Conservation (phyloP, 345 rosid species). For the Gynandropsis gynandra region DNA sequence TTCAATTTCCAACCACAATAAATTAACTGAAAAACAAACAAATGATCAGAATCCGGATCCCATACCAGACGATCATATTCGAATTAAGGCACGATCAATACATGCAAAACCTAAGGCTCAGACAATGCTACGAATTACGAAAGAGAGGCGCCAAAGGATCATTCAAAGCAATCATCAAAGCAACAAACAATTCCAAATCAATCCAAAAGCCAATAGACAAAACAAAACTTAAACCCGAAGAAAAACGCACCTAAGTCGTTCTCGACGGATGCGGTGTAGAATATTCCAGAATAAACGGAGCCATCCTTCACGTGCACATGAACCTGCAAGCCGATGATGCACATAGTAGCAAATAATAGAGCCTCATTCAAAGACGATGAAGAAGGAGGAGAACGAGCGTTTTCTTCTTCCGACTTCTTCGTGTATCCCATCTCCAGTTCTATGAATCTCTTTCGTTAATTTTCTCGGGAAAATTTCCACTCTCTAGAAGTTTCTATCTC, state of each 20-base stretch:
- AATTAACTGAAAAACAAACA: slow-evolving; percentile 4
- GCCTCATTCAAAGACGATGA: slow-evolving; percentile 40
- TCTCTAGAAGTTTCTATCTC: no score
- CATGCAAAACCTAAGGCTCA: neutral
- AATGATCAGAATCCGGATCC: slow-evolving; percentile 16
- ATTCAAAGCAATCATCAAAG: neutral
- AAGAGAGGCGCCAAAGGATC: neutral
- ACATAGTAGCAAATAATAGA: slow-evolving; percentile 58
- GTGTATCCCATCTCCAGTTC: slow-evolving; percentile 35
- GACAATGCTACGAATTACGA: neutral
- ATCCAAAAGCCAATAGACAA: slow-evolving; percentile 1
- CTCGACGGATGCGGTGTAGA: slow-evolving; percentile 71
- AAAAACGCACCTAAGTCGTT: slow-evolving; percentile 42
- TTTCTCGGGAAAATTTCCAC: no score
- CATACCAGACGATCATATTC: slow-evolving; percentile 18
- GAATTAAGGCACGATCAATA: neutral
- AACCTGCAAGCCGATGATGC: slow-evolving; percentile 68
- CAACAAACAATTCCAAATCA: neutral
- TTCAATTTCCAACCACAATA: neutral
- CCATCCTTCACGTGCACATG: slow-evolving; percentile 80
- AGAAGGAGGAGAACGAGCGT: neutral
- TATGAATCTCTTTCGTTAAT: no score
- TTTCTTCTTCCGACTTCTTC: slow-evolving; percentile 34
- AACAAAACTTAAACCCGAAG: neutral
- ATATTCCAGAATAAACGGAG: slow-evolving; percentile 67